phyloP scores from a whole-genome alignment of 768 basidiomycete genomes.

The Dendrothele bispora region DNA sequence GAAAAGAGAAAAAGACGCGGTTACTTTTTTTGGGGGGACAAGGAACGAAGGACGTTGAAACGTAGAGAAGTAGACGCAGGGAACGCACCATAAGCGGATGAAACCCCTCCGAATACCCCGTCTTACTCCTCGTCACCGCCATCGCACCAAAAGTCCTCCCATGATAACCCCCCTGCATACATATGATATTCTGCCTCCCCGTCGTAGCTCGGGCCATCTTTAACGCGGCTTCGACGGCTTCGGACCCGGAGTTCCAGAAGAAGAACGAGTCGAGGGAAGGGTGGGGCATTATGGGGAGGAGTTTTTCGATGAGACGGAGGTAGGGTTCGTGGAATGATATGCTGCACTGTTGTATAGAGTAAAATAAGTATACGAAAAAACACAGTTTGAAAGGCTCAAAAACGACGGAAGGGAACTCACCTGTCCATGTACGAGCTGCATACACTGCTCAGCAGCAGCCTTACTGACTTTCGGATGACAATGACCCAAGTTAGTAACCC shows the following conservation, averaged over 20 bases:
- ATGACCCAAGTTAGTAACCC: constrained; percentile 85
- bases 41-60: too few relatives aligned
- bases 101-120: constrained; percentile 78
- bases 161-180: constrained; percentile 94
- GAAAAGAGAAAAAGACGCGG: neutral
- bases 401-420: constrained; percentile 35
- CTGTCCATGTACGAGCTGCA: constrained; percentile 77
- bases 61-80: constrained; percentile 5
- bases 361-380: neutral
- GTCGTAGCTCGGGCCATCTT: constrained; percentile 85
- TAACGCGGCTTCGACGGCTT: constrained; percentile 87
- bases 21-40: too few relatives aligned
- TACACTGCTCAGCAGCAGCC: constrained; percentile 87
- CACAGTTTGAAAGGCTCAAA: neutral
- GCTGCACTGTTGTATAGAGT: constrained; percentile 78
- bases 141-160: constrained; percentile 93
- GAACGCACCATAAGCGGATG: constrained; percentile 78
- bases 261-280: constrained; percentile 93
- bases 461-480: constrained; percentile 85
- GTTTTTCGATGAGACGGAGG: constrained; percentile 79
- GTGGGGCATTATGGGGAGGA: constrained; percentile 89
- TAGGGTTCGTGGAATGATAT: constrained; percentile 88
- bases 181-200: constrained; percentile 82
- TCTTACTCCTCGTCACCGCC: constrained; percentile 94
- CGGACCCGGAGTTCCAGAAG: constrained; percentile 96